These are phyloP conservation scores for Cutaneotrichosporon cavernicola DNA, from an alignment of 1,284 basidiomycete species.

Conservation along the genomic window DNA sequence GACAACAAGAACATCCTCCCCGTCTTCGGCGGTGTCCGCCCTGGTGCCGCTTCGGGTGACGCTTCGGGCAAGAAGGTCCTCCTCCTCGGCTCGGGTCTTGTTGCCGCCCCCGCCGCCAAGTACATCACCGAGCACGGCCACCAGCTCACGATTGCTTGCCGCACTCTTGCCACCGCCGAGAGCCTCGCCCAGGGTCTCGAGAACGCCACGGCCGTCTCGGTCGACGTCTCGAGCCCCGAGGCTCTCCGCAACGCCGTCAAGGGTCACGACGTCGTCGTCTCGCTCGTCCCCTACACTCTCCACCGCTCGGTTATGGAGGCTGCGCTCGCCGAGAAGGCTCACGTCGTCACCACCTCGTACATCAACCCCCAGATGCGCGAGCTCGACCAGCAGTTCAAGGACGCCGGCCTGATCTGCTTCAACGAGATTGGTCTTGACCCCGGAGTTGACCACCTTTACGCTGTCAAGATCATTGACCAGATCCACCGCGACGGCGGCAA, in stretches of 20 bases:
- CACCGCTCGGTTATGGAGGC: slow-evolving; percentile 91
- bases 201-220: slow-evolving; percentile 69
- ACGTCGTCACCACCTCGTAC: slow-evolving; percentile 97
- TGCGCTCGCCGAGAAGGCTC: slow-evolving; percentile 83
- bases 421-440: slow-evolving; percentile 89
- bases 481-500: slow-evolving; percentile 93
- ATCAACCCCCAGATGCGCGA: slow-evolving; percentile 84
- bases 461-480: slow-evolving; percentile 93
- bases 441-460: slow-evolving; percentile 85
- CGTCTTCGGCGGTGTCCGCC: slow-evolving; percentile 60
- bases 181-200: slow-evolving; percentile 68
- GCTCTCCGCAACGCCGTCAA: slow-evolving; percentile 79
- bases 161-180: slow-evolving; percentile 74
- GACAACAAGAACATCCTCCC: slow-evolving; percentile 70
- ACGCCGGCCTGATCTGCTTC: slow-evolving; percentile 90
- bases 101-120: slow-evolving; percentile 90
- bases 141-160: slow-evolving; percentile 79
- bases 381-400: slow-evolving; percentile 77
- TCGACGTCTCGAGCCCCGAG: slow-evolving; percentile 74
- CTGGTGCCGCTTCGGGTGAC: slow-evolving; percentile 56
- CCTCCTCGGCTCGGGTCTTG: slow-evolving; percentile 90
- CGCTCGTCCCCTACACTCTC: slow-evolving; percentile 92
- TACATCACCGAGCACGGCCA: slow-evolving; percentile 86
- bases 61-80: slow-evolving; percentile 69
- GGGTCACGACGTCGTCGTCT: slow-evolving; percentile 89